Conservation (phyloP, 495 filamentous ascomycete species). For the Penicillium simplicissimum region DNA sequence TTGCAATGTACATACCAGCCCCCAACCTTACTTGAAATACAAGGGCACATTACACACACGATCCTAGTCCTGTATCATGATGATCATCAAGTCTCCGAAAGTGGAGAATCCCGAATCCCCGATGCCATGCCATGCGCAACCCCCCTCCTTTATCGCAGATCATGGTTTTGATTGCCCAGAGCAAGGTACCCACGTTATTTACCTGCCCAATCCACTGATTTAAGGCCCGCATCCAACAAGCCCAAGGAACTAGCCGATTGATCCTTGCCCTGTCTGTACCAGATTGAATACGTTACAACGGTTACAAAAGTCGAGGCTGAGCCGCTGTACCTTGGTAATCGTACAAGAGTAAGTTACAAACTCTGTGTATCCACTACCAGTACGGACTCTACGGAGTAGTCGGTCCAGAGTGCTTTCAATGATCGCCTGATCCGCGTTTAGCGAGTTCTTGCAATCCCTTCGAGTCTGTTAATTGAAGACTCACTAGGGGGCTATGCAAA, state of each 20-base stretch:
- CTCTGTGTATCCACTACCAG: not conserved
- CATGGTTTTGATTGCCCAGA: not conserved
- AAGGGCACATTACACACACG: not conserved
- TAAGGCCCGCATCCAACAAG: not conserved
- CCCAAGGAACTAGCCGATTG: not conserved
- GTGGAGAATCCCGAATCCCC: constrained; percentile 4
- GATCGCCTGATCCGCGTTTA: constrained; percentile 2
- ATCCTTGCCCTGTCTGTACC: not conserved
- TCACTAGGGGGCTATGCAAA: not conserved
- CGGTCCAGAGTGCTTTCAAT: not conserved
- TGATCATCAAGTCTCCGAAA: not conserved
- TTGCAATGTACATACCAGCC: not conserved
- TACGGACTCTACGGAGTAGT: too few species aligned
- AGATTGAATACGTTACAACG: not conserved
- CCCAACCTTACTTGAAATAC: not conserved
- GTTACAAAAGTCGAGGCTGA: not conserved
- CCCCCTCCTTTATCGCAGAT: not conserved
- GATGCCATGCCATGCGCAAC: not conserved
- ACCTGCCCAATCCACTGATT: constrained; percentile 4
- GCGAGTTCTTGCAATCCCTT: not conserved
- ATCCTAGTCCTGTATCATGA: not conserved
- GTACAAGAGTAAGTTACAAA: not conserved
- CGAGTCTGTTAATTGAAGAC: not conserved
- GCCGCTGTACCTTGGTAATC: not conserved
- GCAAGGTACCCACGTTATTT: not conserved